phyloP scores from a whole-genome alignment of 805 yeast genomes.

The Blastobotrys peoriensis region DNA sequence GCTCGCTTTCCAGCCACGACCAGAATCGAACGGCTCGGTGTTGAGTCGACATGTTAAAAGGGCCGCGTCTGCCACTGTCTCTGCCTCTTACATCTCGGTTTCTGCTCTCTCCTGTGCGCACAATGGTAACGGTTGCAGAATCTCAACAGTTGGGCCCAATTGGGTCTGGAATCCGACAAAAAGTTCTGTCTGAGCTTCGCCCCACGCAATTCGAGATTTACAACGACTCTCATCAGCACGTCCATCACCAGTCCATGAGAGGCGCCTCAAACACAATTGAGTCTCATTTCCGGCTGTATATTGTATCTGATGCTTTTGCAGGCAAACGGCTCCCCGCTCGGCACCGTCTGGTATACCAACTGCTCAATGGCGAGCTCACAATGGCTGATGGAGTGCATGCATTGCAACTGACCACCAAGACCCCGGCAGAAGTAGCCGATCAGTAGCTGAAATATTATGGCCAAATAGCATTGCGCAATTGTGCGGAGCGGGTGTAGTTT shows the following conservation, averaged over 20 bases:
- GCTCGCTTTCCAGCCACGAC: too few species aligned
- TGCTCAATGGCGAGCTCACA: conserved; percentile 67
- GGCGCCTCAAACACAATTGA: conserved; percentile 68
- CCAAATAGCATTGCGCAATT: too few species aligned
- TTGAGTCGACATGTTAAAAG: too few species aligned
- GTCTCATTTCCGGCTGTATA: conserved; percentile 72
- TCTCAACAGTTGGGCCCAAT: conserved; percentile 2
- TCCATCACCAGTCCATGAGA: conserved; percentile 77
- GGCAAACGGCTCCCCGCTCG: conserved; percentile 65
- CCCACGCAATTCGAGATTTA: conserved; percentile 47
- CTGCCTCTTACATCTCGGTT: too few species aligned
- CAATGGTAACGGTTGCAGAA: neutral
- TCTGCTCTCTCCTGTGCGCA: too few species aligned
- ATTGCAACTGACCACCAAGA: conserved; percentile 75
- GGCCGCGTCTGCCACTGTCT: too few species aligned
- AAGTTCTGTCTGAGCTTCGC: conserved; percentile 36
- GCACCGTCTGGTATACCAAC: conserved; percentile 66
- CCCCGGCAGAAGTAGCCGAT: conserved; percentile 46
- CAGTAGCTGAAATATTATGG: too few species aligned
- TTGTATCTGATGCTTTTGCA: conserved; percentile 62
- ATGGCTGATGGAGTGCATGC: conserved; percentile 73
- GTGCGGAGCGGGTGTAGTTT: too few species aligned
- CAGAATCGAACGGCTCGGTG: too few species aligned
- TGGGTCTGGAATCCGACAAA: conserved; percentile 36
- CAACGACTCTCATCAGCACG: conserved; percentile 85